Conservation (phyloP, 2,329 filamentous ascomycete species). For the Colletotrichum sojae region DNA sequence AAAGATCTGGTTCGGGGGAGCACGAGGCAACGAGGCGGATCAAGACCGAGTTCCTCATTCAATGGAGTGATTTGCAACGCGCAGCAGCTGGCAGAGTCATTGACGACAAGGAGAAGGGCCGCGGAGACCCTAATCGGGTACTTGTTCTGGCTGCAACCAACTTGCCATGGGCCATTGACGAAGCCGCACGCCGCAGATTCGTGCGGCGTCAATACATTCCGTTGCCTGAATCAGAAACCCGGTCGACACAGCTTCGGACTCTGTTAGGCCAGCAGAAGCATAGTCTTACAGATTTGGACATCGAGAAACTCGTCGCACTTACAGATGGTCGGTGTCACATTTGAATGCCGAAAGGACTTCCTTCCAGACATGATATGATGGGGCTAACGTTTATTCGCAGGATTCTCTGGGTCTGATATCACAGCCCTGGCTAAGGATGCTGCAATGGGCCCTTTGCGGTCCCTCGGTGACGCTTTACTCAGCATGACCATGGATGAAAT, state of each 20-base stretch:
- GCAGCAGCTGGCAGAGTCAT: constrained; percentile 89
- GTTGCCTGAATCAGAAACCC: constrained; percentile 86
- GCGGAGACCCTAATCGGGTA: constrained; percentile 88
- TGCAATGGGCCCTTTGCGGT: constrained; percentile 94
- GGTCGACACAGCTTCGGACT: constrained; percentile 83
- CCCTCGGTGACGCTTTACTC: constrained; percentile 89
- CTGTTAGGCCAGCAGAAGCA: constrained; percentile 92
- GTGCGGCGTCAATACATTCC: constrained; percentile 97
- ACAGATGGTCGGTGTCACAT: constrained; percentile 79
- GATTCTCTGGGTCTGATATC: constrained; percentile 98
- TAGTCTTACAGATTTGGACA: constrained; percentile 78
- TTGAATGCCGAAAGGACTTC: neutral
- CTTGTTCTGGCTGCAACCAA: constrained; percentile 96
- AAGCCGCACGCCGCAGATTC: constrained; percentile 91
- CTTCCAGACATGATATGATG: neutral
- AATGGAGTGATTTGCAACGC: constrained; percentile 94
- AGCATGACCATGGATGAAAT: constrained; percentile 97
- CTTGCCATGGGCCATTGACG: constrained; percentile 97
- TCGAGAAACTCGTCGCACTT: constrained; percentile 79
- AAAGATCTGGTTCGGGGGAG: constrained; percentile 85
- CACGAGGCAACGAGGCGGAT: constrained; percentile 94
- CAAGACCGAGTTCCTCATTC: constrained; percentile 97
- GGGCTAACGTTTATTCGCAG: constrained; percentile 59
- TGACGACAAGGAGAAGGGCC: constrained; percentile 74
- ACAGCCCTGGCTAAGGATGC: constrained; percentile 97